phyloP scores from a whole-genome alignment of 371 early-diverging fungal species.

The Mortierella sp. region DNA sequence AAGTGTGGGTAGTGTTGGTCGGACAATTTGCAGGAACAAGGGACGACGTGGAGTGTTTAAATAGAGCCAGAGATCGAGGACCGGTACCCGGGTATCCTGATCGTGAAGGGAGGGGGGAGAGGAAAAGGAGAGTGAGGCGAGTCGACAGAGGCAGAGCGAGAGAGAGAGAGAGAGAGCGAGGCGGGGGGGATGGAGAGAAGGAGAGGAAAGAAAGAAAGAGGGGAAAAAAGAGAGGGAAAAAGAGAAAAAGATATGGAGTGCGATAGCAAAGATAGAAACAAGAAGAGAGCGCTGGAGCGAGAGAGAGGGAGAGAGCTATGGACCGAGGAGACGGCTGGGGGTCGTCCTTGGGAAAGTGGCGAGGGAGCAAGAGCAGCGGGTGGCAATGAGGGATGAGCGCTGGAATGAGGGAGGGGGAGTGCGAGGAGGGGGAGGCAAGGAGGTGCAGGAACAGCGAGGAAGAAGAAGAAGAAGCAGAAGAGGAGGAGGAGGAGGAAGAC shows the following conservation, averaged over 20 bases:
- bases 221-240: not conserved
- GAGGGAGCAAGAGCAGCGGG: not conserved
- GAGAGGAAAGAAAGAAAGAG: constrained; percentile 4
- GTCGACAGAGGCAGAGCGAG: not conserved
- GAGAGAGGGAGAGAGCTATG: not conserved
- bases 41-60: not conserved
- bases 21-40: not conserved
- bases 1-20: not conserved
- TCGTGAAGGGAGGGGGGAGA: constrained; percentile 11
- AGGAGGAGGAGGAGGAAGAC: no score
- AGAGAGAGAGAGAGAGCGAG: constrained; percentile 7
- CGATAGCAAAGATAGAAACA: no score
- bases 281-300: not conserved
- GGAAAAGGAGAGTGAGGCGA: not conserved
- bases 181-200: not conserved
- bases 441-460: no score
- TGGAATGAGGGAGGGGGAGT: no score
- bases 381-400: not conserved
- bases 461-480: no score
- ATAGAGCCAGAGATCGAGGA: not conserved
- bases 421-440: no score
- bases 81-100: constrained; percentile 9
- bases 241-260: no score
- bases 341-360: not conserved
- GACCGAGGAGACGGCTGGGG: not conserved